phyloP scores from a whole-genome alignment of 2,329 filamentous ascomycete species.

The Xylaria sp. region DNA sequence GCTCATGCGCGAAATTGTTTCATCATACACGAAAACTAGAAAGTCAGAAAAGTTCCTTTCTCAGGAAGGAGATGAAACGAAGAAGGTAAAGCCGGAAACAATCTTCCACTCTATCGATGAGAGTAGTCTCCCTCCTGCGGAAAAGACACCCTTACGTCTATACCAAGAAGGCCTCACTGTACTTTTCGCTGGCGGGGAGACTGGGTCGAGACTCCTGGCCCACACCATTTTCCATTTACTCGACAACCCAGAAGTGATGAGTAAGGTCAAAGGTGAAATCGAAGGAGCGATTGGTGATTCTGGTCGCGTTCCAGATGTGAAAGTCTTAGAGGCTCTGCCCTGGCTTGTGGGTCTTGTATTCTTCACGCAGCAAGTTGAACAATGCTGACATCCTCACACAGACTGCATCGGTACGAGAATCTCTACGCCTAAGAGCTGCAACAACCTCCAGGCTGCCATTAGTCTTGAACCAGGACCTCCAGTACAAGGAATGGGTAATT shows the following conservation, averaged over 20 bases:
- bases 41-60: background rate
- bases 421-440: slow-evolving; percentile 1
- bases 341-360: background rate
- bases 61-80: background rate
- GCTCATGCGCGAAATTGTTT: slow-evolving; percentile 1
- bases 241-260: background rate
- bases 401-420: slow-evolving; percentile 5
- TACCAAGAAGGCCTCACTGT: slow-evolving; percentile 6
- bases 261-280: background rate
- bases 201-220: background rate
- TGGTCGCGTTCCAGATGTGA: background rate
- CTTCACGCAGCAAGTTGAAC: background rate
- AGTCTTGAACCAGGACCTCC: background rate
- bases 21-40: background rate
- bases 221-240: slow-evolving; percentile 10
- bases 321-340: background rate
- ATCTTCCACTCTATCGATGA: slow-evolving; percentile 12
- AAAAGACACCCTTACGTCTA: slow-evolving; percentile 1
- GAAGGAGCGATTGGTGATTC: background rate
- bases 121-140: background rate
- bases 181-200: slow-evolving; percentile 2
- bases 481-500: slow-evolving; percentile 9
- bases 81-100: background rate
- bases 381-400: background rate
- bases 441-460: slow-evolving; percentile 4